These are phyloP conservation scores for Brassica napus DNA, from an alignment of 345 rosid species.

Conservation along the genomic window Da-Ae NC_063439.1:23007501-23008000, in stretches of 20 bases:
- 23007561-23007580: too few relatives aligned
- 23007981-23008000: slow-evolving; percentile 32
- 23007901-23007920: slow-evolving; percentile 35
- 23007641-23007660: background rate
- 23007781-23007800: slow-evolving; percentile 43
- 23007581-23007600: too few relatives aligned
- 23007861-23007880: slow-evolving; percentile 44
- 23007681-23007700: slow-evolving; percentile 24
- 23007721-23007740: slow-evolving; percentile 40
- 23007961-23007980: slow-evolving; percentile 24
- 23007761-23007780: slow-evolving; percentile 42
- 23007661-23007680: slow-evolving; percentile 2
- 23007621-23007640: background rate
- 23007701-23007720: slow-evolving; percentile 41
- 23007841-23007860: slow-evolving; percentile 33
- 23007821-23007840: slow-evolving; percentile 45
- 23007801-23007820: slow-evolving; percentile 47
- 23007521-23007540: too few relatives aligned
- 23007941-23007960: slow-evolving; percentile 47
- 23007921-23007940: slow-evolving; percentile 26
- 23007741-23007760: slow-evolving; percentile 35
- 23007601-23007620: too few relatives aligned
- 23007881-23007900: slow-evolving; percentile 37
- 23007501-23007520: too few relatives aligned
- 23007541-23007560: too few relatives aligned